Conservation (phyloP, 2,329 filamentous ascomycete species). For the Colletotrichum sp. region DNA sequence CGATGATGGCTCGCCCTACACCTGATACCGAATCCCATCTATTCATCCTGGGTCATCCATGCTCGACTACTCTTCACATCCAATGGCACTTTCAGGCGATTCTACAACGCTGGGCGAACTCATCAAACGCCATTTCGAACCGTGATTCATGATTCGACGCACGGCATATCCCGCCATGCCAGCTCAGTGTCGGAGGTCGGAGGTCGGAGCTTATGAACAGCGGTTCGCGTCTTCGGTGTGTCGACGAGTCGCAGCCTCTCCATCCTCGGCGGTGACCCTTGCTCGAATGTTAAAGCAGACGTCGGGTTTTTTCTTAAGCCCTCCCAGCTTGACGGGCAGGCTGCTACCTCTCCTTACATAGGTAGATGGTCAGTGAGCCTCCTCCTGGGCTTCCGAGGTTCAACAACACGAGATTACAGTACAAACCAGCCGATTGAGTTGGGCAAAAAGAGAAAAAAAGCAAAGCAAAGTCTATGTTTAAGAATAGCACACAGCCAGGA, state of each 20-base stretch:
- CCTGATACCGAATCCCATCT: not conserved
- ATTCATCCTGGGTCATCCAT: not conserved
- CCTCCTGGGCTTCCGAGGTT: not conserved
- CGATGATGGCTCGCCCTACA: not conserved
- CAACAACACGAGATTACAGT: not conserved
- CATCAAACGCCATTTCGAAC: not conserved
- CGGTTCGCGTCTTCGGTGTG: slow-evolving; percentile 9
- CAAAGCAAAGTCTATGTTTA: not conserved
- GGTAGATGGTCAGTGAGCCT: not conserved
- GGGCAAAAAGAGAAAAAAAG: not conserved
- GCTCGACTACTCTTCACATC: not conserved
- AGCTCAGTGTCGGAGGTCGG: not conserved
- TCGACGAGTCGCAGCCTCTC: not conserved
- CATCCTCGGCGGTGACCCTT: not conserved
- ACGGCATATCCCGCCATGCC: slow-evolving; percentile 11
- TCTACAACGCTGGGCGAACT: not conserved
- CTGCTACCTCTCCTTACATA: not conserved
- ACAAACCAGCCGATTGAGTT: not conserved
- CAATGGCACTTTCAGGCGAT: not conserved
- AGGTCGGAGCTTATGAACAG: slow-evolving; percentile 3
- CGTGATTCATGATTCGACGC: not conserved
- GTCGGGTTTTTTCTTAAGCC: not conserved
- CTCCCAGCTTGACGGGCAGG: not conserved
- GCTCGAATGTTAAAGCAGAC: not conserved
- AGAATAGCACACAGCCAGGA: not conserved